Evolutionary conservation across 2,329 filamentous ascomycete genomes (phyloP), one percentile per base, ranked within the genome.

Genomic region (Phaeomoniella chlamydospora): DNA sequence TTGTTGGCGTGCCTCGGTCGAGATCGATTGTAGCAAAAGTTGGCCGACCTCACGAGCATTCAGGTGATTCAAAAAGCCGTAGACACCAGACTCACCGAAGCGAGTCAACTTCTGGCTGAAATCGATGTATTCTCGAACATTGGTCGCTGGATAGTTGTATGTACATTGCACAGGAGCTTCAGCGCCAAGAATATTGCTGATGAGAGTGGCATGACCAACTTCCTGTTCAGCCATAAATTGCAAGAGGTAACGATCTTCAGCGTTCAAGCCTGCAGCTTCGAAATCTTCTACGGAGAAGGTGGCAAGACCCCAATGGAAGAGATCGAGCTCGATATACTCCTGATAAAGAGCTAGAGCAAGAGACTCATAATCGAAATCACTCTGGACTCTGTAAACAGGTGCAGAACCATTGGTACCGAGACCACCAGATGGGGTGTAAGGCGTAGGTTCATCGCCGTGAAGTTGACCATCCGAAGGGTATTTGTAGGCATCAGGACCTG

Each of bases 81-180:
- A 86, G 1, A 87, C 81, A 33, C 82, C 80, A 9, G 77, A 71
- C 54, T 90, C 83, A 34, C 82, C 82, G 56, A 72, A 85, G 19
- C 81, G 77, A 1, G 84, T 90, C n/a, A 90, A 59, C 57, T 86
- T 86, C 59, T 88, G 81, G 56, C 73, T 77, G 60, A 90, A 90
- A 61, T 90, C 83, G 48, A 90, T 65, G 50, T 74, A 88, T 55
- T 90, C 82, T 37, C 67, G 71, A 0, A 88, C 75, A 18, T 73
- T 86, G 37, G 62, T 72, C 51, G 74, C 82, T 1, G 83, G 83
- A 52, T 90, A 90, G 60, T 85, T 75, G 64, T 92, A 92, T 0
- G 70, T 77, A 62, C 83, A 90, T 53, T 85, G 78, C 36, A 68
- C 66, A 0, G 82, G 80, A 0, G 83, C 79, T 40, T 72, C 55